Evolutionary conservation across 176 grass and related monocot species (phyloP), one percentile per base, ranked within the genome.

Genomic region (Bothriochloa decipiens): DNA sequence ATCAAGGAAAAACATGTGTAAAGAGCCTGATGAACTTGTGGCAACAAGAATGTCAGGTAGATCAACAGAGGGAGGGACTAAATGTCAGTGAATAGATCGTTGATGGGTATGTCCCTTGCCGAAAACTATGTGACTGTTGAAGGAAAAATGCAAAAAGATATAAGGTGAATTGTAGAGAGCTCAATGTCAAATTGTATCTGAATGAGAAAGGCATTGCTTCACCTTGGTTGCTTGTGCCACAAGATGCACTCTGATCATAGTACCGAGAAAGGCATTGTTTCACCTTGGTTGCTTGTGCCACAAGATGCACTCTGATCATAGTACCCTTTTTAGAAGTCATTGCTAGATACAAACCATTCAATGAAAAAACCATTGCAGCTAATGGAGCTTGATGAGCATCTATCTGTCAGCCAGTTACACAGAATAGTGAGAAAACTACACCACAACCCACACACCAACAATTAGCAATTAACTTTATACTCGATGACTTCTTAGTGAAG

Each of bases 311-410:
- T 82, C 96, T 93, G 71, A 98, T 64, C 45, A 96, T 96, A 29
- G 96, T 98, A 81, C 96, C 96, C 85, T 94, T 92, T 69, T 95
- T 91, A 62, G 96, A 98, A 74, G 96, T 91, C 10, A 89, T 98
- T 87, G 96, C 93, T 39, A 98, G 88, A 75, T 95, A 98, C 86
- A 82, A 84, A 27, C 96, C 96, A 50, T 83, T 94, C 8, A 86
- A 93, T 67, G 91, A 98, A 81, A 98, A 96, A 61, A 75, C 76
- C 78, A 98, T 89, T 85, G 91, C 91, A 86, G 81, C 93, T 79
- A 98, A 81, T 26, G 93, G 89, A 77, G 96, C 95, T 36, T 75
- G 68, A 76, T 98, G 96, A 16, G 93, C 96, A 84, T 98, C 96
- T 83, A 98, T 98, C 96, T 98, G 89, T 95, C 76, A 6, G 27